Percentiles rank a stretch among this genome's conserved stretches.
Evolutionary conservation across 495 filamentous ascomycete species (phyloP).

Genomic region (Lindgomyces ingoldianus): DNA sequence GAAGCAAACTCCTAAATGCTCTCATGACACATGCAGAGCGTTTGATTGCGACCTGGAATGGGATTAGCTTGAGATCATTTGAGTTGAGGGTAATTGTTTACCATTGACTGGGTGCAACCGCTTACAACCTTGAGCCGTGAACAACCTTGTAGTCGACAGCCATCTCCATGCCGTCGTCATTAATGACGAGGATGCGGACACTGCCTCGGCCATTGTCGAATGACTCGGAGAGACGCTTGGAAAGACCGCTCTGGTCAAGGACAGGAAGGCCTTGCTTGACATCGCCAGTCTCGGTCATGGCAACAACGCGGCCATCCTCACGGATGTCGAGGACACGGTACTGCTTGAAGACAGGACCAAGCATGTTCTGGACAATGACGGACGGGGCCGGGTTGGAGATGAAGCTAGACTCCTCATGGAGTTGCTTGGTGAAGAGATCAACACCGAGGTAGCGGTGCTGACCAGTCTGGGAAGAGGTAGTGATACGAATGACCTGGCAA

Average conservation of each 20-base stretch:
- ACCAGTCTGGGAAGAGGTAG: constrained; percentile 93
- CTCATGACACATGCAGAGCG: constrained; percentile 29
- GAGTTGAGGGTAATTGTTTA: constrained; percentile 15
- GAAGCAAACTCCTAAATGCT: constrained; percentile 38
- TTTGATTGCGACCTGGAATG: constrained; percentile 26
- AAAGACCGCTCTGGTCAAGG: constrained; percentile 88
- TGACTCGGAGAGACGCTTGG: constrained; percentile 74
- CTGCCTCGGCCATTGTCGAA: constrained; percentile 91
- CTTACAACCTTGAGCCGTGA: constrained; percentile 72
- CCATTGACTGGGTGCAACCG: constrained; percentile 31
- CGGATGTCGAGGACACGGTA: constrained; percentile 98
- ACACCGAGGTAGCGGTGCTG: constrained; percentile 99
- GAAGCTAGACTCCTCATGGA: constrained; percentile 98
- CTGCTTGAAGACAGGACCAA: constrained; percentile 99
- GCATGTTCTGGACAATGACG: constrained; percentile 98
- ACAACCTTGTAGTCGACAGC: constrained; percentile 99
- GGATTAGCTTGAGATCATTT: constrained; percentile 15
- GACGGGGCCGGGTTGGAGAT: constrained; percentile 94
- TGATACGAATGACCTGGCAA: constrained; percentile 99
- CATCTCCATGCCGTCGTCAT: constrained; percentile 89
- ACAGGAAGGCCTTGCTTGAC: constrained; percentile 96
- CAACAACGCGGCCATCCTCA: constrained; percentile 76
- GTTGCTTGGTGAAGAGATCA: constrained; percentile 99
- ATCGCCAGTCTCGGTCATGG: constrained; percentile 87
- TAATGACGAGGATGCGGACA: constrained; percentile 93